phyloP scores from a whole-genome alignment of 352 stramenopile species.

The Phytophthora constricta region DNA sequence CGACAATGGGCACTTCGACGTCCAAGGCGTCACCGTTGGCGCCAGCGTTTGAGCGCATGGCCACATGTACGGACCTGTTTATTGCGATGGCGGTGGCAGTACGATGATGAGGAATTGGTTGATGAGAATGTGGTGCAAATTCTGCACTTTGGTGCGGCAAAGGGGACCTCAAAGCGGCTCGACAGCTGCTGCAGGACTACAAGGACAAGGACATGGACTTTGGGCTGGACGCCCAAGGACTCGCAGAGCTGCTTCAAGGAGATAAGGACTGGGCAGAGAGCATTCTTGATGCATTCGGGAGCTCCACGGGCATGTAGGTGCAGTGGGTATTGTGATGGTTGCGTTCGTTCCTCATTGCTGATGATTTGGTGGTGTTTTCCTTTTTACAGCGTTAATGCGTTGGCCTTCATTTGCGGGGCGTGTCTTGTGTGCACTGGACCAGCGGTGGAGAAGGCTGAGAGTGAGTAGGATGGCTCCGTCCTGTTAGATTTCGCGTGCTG shows the following conservation, averaged over 20 bases:
- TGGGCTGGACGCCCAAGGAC: slow-evolving; percentile 55
- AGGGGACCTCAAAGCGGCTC: slow-evolving; percentile 65
- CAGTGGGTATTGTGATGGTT: neutral
- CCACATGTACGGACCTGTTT: slow-evolving; percentile 42
- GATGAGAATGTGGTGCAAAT: neutral
- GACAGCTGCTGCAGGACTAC: slow-evolving; percentile 63
- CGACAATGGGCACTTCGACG: slow-evolving; percentile 54
- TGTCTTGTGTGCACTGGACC: slow-evolving; percentile 50
- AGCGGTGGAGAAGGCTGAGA: slow-evolving; percentile 59
- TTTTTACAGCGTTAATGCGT: slow-evolving; percentile 74
- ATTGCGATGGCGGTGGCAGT: neutral
- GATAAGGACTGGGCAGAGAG: slow-evolving; percentile 62
- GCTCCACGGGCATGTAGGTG: slow-evolving; percentile 66
- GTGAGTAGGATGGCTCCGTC: too few species aligned
- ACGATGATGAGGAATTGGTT: neutral
- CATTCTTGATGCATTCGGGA: slow-evolving; percentile 66
- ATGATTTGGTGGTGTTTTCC: neutral
- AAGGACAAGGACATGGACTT: slow-evolving; percentile 83
- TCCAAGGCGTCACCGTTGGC: slow-evolving; percentile 50
- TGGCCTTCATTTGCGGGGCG: slow-evolving; percentile 70
- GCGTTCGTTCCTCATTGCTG: neutral
- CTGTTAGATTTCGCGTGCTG: too few species aligned
- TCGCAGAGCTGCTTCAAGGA: slow-evolving; percentile 53
- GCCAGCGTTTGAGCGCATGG: slow-evolving; percentile 61
- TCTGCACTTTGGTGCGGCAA: neutral